These are phyloP conservation scores for Lathyrus tuberosus DNA, from an alignment of 306 rosid species.

Conservation along the genomic window DNA sequence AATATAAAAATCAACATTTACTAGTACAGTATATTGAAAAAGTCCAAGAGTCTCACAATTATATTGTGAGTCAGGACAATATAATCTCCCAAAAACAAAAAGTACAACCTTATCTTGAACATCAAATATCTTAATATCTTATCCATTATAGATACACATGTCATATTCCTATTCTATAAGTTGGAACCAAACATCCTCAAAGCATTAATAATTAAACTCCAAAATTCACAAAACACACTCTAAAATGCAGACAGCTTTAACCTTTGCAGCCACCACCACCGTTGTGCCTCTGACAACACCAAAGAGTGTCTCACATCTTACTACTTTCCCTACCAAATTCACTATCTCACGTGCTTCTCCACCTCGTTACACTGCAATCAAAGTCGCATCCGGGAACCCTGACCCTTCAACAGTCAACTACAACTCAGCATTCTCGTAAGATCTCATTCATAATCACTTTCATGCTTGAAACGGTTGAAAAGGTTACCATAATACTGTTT, in stretches of 20 bases:
- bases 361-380: slow-evolving; percentile 42
- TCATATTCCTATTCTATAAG: slow-evolving; percentile 32
- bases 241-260: slow-evolving; percentile 62
- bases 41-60: slow-evolving; percentile 43
- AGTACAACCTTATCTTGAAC: slow-evolving; percentile 49
- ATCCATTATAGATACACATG: neutral
- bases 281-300: slow-evolving; percentile 54
- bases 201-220: slow-evolving; percentile 3
- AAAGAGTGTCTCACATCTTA: slow-evolving; percentile 34
- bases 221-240: slow-evolving; percentile 12
- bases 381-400: slow-evolving; percentile 31
- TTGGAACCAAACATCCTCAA: neutral
- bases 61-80: slow-evolving; percentile 40
- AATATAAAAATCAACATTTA: slow-evolving; percentile 11
- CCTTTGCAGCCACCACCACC: slow-evolving; percentile 47
- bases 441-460: slow-evolving; percentile 4
- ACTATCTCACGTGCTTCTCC: slow-evolving; percentile 33
- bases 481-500: neutral
- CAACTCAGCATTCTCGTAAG: slow-evolving; percentile 60
- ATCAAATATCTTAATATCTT: slow-evolving; percentile 60
- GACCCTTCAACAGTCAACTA: slow-evolving; percentile 58
- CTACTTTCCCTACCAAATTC: slow-evolving; percentile 43
- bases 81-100: slow-evolving; percentile 8
- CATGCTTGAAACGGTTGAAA: neutral
- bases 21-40: neutral